Conservation (phyloP, 2,329 filamentous ascomycete species). For the Aureobasidium sp. region DNA sequence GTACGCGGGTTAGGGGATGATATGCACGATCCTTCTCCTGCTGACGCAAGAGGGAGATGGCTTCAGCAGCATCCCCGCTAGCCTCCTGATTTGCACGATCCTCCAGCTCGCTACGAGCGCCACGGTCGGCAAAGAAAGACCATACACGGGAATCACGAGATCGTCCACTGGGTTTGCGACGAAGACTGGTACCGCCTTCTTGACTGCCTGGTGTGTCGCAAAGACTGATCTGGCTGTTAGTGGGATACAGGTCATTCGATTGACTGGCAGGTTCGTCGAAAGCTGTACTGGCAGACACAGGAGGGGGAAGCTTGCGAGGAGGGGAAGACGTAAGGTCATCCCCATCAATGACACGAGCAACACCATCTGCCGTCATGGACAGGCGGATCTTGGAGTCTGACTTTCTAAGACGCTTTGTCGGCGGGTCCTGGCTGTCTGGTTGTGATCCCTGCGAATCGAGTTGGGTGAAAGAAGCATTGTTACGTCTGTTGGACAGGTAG, state of each 20-base stretch:
- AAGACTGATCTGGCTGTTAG: slow-evolving; percentile 56
- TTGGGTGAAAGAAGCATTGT: slow-evolving; percentile 33
- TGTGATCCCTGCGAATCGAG: background rate
- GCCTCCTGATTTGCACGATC: slow-evolving; percentile 75
- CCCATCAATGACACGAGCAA: slow-evolving; percentile 72
- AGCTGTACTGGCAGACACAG: slow-evolving; percentile 36
- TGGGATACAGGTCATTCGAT: slow-evolving; percentile 56
- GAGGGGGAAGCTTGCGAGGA: slow-evolving; percentile 35
- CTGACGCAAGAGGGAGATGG: slow-evolving; percentile 44
- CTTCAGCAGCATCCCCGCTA: slow-evolving; percentile 70
- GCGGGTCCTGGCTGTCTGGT: background rate
- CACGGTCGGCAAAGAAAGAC: slow-evolving; percentile 84
- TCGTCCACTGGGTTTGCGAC: slow-evolving; percentile 48
- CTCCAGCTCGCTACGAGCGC: slow-evolving; percentile 69
- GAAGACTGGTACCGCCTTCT: slow-evolving; percentile 17
- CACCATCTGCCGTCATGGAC: slow-evolving; percentile 79
- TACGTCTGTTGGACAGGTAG: slow-evolving; percentile 41
- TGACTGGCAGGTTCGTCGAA: slow-evolving; percentile 21
- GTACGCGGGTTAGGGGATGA: slow-evolving; percentile 5
- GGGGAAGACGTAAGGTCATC: slow-evolving; percentile 64
- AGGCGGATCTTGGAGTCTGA: slow-evolving; percentile 58
- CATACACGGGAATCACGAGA: slow-evolving; percentile 84
- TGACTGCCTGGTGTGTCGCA: slow-evolving; percentile 25
- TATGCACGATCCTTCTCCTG: slow-evolving; percentile 12
- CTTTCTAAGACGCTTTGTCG: slow-evolving; percentile 21